Evolutionary conservation across 768 basidiomycete species (phyloP), one percentile per base, ranked within the genome.

Genomic region (Boletus bicolor): DNA sequence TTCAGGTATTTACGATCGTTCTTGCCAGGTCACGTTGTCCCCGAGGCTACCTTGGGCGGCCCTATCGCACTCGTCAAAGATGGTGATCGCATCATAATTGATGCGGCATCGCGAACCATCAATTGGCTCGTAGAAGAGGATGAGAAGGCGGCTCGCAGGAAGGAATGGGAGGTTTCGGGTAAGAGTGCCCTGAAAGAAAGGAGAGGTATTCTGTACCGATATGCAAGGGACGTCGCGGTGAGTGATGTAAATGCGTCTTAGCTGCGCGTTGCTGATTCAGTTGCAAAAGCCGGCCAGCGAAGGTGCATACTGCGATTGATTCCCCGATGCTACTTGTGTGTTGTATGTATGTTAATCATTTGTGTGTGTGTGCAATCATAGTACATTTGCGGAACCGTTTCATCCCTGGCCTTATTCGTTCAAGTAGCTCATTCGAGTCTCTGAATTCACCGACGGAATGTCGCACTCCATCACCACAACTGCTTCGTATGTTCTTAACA

Each of bases 1-100:
- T 60, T 70, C 73, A n/a, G 28, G 43, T 78, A 77, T 11, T 81
- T 78, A 66, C 79, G 6, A 24, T 41, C 28, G 30, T n/a, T 24
- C 14, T 35, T 45, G 30, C 26, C 77, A 72, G 91, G 83, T 36
- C 82, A 86, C 56, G 77, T 83, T 53, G 77, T 78, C 34, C 82
- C 82, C 5, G 82, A 84, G 69, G 91, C 91, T 19, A 82, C 81
- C 34, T 73, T 89, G 28, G 91, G 91, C 51, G 92, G 92, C 0
- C 92, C 93, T 3, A 94, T 95, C 62, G 93, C 90, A 30, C 82
- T 94, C 19, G 87, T 93, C 49, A 75, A 85, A 64, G 91, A 94
- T 59, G 93, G 92, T 6, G 92, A 95, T 69, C 75, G 70, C 46
- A 85, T 94, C 58, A 64, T 86, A 54, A 87, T 94, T 56, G 89